Base-by-base conservation (phyloP, 208 protist genomes). In the Histomonas meleagridis region DNA sequence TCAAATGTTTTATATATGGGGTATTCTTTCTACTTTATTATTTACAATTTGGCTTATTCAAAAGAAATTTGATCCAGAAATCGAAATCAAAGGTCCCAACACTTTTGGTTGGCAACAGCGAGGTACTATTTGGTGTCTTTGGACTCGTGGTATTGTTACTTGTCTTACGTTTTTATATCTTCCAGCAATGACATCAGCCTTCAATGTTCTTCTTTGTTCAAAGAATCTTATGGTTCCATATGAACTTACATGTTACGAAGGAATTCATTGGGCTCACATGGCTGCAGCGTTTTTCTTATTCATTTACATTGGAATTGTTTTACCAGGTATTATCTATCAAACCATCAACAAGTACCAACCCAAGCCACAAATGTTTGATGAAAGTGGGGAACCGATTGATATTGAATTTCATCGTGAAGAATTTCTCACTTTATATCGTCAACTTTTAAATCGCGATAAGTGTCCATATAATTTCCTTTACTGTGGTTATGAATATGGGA, bases 401-500 rank as follows among this genome's bases (percentile, higher is more conserved):
- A 12, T 55, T 1, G 40, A 12, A 23, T 86, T 38, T 46, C 46
- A 86, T 55, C 43, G 46, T 38, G 76, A 86, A 38, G 55, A 86
- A 86, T 55, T 51, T 10, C 46, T 86, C 16, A 14, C 32, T 10
- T 46, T 55, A 49, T 86, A 86, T 46, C 43, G 46, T 40, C 18
- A 46, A 28, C 76, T 86, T 38, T 12, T 86, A 38, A 18, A 12
- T 32, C 18, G 14, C n/a, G 76, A 55, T 26, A 86, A 51, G 9
- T 86, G 76, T 38, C 76, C 76, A 32, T 86, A 86, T 46, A 86
- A 55, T 18, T 86, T 86, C 46, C 32, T 86, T 26, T 86, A 86
- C 38, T 32, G 16, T 21, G 76, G 76, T 16, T 86, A 86, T 38
- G 76, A 86, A 35, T 86, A 86, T 38, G 76, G 76, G 1, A 28